Percentiles rank a stretch among this genome's conserved stretches.
Evolutionary conservation across 768 basidiomycete species (phyloP).

Genomic region (Polyporus arcularius): DNA sequence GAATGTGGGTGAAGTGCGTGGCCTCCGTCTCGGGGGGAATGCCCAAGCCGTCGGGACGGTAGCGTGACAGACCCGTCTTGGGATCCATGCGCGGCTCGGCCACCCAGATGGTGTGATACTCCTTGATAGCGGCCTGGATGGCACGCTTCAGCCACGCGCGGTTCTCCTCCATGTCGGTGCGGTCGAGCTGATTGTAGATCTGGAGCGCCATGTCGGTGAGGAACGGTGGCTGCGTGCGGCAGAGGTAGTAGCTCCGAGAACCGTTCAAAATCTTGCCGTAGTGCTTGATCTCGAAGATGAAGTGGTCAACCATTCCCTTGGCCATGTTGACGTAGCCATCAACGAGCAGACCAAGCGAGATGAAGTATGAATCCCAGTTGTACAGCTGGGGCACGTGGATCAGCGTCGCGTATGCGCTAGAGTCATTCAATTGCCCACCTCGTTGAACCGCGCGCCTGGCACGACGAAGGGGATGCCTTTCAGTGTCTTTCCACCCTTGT

Average conservation of each 20-base stretch:
- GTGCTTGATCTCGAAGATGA: slow-evolving; percentile 98
- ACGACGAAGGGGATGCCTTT: slow-evolving; percentile 98
- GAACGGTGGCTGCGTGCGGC: slow-evolving; percentile 97
- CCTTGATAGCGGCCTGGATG: slow-evolving; percentile 97
- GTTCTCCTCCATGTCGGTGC: slow-evolving; percentile 77
- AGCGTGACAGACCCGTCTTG: slow-evolving; percentile 92
- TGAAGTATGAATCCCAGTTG: slow-evolving; percentile 97
- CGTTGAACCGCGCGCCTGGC: slow-evolving; percentile 92
- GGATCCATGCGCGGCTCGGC: slow-evolving; percentile 93
- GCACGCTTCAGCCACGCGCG: slow-evolving; percentile 92
- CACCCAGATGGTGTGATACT: slow-evolving; percentile 98
- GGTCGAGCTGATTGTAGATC: slow-evolving; percentile 95
- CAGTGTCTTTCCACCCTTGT: slow-evolving; percentile 73
- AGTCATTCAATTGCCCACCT: slow-evolving; percentile 45
- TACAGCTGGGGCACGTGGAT: slow-evolving; percentile 57
- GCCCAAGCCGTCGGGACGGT: slow-evolving; percentile 89
- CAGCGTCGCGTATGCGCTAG: background rate
- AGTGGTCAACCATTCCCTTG: slow-evolving; percentile 98
- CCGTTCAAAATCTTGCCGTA: slow-evolving; percentile 98
- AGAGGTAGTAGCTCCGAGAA: slow-evolving; percentile 92
- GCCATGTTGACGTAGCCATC: slow-evolving; percentile 95
- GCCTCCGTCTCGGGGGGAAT: slow-evolving; percentile 99
- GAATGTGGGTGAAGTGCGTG: slow-evolving; percentile 95
- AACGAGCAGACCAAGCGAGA: slow-evolving; percentile 89
- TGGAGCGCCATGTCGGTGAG: slow-evolving; percentile 98